Conservation (phyloP, 345 rosid species). For the Viola odorata region DNA sequence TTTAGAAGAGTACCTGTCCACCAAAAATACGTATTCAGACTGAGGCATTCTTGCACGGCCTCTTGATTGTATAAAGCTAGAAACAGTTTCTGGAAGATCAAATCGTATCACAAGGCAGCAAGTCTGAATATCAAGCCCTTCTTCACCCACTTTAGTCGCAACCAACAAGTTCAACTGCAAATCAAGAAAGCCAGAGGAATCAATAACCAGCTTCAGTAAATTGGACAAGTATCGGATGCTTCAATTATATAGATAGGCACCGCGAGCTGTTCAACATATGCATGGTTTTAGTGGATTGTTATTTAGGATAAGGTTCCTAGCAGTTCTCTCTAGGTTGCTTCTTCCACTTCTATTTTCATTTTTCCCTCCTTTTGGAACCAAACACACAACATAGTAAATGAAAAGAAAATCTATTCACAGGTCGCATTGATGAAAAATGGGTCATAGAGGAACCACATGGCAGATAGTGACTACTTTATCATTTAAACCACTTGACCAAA, state of each 20-base stretch:
- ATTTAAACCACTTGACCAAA: not conserved
- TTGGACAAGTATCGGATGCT: not conserved
- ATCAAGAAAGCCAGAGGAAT: slow-evolving; percentile 13
- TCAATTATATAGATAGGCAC: not conserved
- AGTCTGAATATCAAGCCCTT: slow-evolving; percentile 95
- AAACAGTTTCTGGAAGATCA: slow-evolving; percentile 92
- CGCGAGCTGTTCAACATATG: not conserved
- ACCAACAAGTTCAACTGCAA: slow-evolving; percentile 86
- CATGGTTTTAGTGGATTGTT: not conserved
- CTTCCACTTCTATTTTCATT: too few species aligned
- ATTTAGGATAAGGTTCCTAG: not conserved
- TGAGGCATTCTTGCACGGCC: slow-evolving; percentile 96
- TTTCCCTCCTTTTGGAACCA: too few species aligned
- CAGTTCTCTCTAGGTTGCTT: not conserved
- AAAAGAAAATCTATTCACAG: too few species aligned
- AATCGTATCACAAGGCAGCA: slow-evolving; percentile 95
- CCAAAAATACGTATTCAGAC: slow-evolving; percentile 93
- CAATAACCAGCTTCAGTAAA: not conserved
- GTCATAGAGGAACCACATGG: too few species aligned
- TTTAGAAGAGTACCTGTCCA: slow-evolving; percentile 55
- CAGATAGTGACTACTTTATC: not conserved
- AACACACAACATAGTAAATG: too few species aligned
- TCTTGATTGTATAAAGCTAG: slow-evolving; percentile 97
- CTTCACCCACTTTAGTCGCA: slow-evolving; percentile 98
- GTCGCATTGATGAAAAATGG: too few species aligned